A percentile compares a stretch with the other conserved stretches of the same genome.
Conservation (phyloP, 2,329 filamentous ascomycete genomes). For the Penicillium oxalicum region DNA sequence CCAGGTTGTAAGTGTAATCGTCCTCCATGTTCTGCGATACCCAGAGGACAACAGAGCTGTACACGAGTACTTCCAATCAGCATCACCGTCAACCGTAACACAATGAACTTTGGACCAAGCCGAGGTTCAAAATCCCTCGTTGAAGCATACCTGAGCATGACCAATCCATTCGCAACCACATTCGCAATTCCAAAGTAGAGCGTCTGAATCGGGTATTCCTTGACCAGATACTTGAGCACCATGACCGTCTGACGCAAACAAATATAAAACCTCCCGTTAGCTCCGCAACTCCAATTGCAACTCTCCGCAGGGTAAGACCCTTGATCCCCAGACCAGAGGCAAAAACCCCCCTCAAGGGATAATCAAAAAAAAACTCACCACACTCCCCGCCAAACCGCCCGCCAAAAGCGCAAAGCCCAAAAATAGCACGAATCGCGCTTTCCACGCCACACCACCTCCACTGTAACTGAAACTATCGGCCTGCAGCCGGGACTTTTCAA, state of each 20-base stretch:
- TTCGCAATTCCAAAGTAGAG: conserved; percentile 64
- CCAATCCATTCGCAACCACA: conserved; percentile 57
- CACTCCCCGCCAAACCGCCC: conserved; percentile 60
- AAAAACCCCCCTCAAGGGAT: background rate
- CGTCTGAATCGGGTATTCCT: conserved; percentile 54
- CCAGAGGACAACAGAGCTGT: conserved; percentile 60
- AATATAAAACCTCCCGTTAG: background rate
- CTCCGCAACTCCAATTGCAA: background rate
- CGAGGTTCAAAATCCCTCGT: too few relatives aligned
- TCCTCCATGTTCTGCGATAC: conserved; percentile 68
- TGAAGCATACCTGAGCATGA: conserved; percentile 59
- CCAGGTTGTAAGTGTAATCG: conserved; percentile 64
- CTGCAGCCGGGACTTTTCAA: conserved; percentile 60
- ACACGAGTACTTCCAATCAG: background rate
- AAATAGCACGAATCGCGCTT: conserved; percentile 62
- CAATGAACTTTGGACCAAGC: background rate
- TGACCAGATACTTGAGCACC: conserved; percentile 62
- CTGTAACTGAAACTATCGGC: conserved; percentile 61
- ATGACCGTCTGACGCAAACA: conserved; percentile 48
- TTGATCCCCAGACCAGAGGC: background rate
- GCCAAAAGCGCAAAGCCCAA: conserved; percentile 64
- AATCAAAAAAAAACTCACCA: conserved; percentile 40
- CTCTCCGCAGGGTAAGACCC: background rate
- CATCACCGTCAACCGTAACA: conserved; percentile 2
- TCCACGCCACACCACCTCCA: conserved; percentile 64